Percentiles rank a stretch among this genome's conserved stretches.
Evolutionary conservation across 163 green algal species (phyloP).

Genomic region (Scenedesmus sp.): DNA sequence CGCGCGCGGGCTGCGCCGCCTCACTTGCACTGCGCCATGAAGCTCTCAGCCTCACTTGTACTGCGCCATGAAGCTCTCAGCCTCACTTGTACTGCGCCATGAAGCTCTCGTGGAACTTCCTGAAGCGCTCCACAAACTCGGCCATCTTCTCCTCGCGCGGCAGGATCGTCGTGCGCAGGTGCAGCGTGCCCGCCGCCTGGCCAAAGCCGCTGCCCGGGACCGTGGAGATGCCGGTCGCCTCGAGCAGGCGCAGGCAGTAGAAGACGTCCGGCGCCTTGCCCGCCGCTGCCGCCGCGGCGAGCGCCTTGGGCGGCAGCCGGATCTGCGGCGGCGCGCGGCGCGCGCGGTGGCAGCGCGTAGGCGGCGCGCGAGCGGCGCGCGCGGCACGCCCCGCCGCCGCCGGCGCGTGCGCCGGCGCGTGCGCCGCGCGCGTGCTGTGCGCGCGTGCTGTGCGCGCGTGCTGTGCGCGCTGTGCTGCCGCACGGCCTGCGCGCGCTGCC

Average conservation of each 20-base stretch:
- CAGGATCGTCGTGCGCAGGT: slow-evolving; percentile 91
- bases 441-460: too few relatives aligned
- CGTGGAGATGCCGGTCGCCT: slow-evolving; percentile 92
- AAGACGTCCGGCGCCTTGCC: slow-evolving; percentile 95
- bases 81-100: slow-evolving; percentile 53
- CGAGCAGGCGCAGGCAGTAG: slow-evolving; percentile 96
- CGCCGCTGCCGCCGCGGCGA: slow-evolving; percentile 82
- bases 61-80: slow-evolving; percentile 35
- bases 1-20: too few relatives aligned
- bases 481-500: too few relatives aligned
- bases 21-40: slow-evolving; percentile 41
- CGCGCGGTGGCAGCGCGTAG: too few relatives aligned
- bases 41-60: slow-evolving; percentile 40
- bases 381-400: too few relatives aligned
- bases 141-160: slow-evolving; percentile 83
- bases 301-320: slow-evolving; percentile 82
- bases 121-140: slow-evolving; percentile 77
- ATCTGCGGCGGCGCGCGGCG: too few relatives aligned
- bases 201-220: slow-evolving; percentile 94
- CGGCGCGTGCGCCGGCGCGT: too few relatives aligned
- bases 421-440: too few relatives aligned
- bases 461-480: too few relatives aligned
- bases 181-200: slow-evolving; percentile 87
- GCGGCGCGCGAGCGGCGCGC: too few relatives aligned
- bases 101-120: slow-evolving; percentile 65